phyloP scores from a whole-genome alignment of 169 alveolate species.

The Eimeria necatrix region DNA sequence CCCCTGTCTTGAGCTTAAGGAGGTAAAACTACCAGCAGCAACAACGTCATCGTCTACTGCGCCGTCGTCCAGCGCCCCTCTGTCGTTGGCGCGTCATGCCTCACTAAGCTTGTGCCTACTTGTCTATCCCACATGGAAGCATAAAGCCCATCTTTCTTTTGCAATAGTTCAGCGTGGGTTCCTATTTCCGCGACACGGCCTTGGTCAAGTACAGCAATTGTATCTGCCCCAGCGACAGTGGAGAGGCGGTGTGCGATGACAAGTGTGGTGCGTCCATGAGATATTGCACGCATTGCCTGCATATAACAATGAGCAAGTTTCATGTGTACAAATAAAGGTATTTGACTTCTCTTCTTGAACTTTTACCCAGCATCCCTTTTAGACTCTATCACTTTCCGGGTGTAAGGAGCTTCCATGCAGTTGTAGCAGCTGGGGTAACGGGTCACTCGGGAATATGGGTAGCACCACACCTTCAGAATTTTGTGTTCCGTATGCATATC shows the following conservation, averaged over 20 bases:
- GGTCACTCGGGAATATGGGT: not conserved
- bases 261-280: slow-evolving; percentile 90
- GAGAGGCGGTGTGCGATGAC: slow-evolving; percentile 96
- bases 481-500: slow-evolving; percentile 94
- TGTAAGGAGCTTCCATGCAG: not conserved
- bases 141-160: slow-evolving; percentile 51
- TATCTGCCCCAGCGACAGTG: slow-evolving; percentile 88
- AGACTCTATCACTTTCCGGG: not conserved
- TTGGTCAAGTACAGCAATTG: slow-evolving; percentile 81
- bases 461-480: slow-evolving; percentile 85
- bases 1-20: no score
- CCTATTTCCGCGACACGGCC: slow-evolving; percentile 85
- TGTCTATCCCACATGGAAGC: slow-evolving; percentile 74
- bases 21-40: no score
- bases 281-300: slow-evolving; percentile 80
- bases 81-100: no score
- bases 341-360: not conserved
- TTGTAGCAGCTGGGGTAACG: not conserved
- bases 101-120: not conserved
- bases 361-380: not conserved
- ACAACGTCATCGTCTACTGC: no score
- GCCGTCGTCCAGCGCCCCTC: no score
- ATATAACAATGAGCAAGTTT: not conserved
- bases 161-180: slow-evolving; percentile 81
- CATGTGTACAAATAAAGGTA: not conserved